Evolutionary conservation across 176 grass and related monocot species (phyloP).

Genomic region (Aegilops tauschii): DNA sequence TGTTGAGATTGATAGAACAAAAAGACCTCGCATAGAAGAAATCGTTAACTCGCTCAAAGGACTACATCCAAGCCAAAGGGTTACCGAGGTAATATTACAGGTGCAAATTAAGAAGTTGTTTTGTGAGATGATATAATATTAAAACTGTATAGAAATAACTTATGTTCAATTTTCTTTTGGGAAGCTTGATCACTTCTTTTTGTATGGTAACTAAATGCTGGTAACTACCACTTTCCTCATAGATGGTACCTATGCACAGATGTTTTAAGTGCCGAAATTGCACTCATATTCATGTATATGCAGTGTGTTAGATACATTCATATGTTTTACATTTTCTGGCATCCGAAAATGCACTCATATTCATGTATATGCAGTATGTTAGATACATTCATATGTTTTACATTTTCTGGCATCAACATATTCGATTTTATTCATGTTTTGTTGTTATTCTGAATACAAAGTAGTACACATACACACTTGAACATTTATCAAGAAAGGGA

Average conservation of each 20-base stretch:
- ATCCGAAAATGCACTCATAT: too few species aligned
- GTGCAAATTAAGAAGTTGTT: neutral
- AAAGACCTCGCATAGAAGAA: neutral
- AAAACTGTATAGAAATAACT: neutral
- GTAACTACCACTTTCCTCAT: neutral
- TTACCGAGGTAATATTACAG: neutral
- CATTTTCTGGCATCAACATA: neutral
- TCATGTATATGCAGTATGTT: neutral
- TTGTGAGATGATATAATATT: neutral
- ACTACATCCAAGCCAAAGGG: neutral
- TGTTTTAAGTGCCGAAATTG: neutral
- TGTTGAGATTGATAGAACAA: neutral
- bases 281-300: neutral
- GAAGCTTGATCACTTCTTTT: neutral
- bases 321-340: neutral
- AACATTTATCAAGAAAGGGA: neutral
- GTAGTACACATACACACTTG: neutral
- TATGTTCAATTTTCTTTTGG: neutral
- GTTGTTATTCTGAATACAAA: neutral
- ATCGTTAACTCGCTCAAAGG: neutral
- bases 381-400: neutral
- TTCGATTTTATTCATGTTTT: neutral
- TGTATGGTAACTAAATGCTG: neutral
- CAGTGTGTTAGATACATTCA: neutral
- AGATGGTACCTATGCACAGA: neutral